These are phyloP conservation scores for Coleophoma cylindrospora DNA, from an alignment of 2,329 filamentous ascomycete genomes.

Conservation along the genomic window DNA sequence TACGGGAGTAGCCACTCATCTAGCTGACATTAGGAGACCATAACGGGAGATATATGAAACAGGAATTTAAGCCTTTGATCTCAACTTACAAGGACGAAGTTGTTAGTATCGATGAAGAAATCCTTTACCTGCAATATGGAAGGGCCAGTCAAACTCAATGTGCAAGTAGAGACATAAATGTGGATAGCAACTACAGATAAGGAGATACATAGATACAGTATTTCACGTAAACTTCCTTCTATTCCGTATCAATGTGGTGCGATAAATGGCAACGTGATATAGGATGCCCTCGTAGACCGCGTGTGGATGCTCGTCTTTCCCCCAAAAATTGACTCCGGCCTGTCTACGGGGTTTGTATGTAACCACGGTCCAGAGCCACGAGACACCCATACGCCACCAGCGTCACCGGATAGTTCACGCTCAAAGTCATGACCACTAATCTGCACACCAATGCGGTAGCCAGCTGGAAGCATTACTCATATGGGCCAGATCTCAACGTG, in stretches of 20 bases:
- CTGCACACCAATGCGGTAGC: background rate
- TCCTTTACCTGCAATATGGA: too few relatives aligned
- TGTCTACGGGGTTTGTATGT: background rate
- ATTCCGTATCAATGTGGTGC: background rate
- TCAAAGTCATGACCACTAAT: background rate
- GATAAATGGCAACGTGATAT: background rate
- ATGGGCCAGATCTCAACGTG: background rate
- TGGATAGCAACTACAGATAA: too few relatives aligned
- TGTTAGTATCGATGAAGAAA: too few relatives aligned
- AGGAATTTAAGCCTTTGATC: too few relatives aligned
- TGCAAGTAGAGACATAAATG: too few relatives aligned
- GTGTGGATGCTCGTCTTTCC: background rate
- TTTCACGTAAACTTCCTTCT: background rate
- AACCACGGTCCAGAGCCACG: background rate
- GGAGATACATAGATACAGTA: too few relatives aligned
- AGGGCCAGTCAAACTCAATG: too few relatives aligned
- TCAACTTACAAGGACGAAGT: too few relatives aligned
- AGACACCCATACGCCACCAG: background rate
- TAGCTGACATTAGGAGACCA: too few relatives aligned
- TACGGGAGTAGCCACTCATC: too few relatives aligned
- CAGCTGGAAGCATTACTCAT: background rate
- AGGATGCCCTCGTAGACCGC: background rate
- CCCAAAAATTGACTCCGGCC: background rate
- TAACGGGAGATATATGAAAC: too few relatives aligned
- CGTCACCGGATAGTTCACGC: background rate